phyloP scores from a whole-genome alignment of 2,329 filamentous ascomycete species.

The Pseudogymnoascus sp. region DNA sequence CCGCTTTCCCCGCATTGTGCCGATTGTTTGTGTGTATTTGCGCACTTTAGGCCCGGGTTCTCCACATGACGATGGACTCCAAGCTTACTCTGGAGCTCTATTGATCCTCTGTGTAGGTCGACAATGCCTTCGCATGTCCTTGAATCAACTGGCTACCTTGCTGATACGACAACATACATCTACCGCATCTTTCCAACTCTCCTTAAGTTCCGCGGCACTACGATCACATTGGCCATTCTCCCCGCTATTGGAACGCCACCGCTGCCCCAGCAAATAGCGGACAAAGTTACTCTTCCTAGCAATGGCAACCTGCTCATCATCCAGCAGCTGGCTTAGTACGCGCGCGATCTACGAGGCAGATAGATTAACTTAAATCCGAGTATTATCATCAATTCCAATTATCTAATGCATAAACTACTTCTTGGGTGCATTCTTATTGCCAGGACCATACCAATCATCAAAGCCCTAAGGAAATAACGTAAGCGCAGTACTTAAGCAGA shows the following conservation, averaged over 20 bases:
- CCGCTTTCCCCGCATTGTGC: neutral
- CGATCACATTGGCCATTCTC: no score
- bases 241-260: no score
- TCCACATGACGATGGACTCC: neutral
- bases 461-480: constrained; percentile 15
- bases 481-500: neutral
- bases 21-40: neutral
- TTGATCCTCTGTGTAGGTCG: neutral
- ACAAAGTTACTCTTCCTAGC: no score
- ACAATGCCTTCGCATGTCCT: neutral
- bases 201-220: no score
- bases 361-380: neutral
- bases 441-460: constrained; percentile 20
- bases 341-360: neutral
- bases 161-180: no score
- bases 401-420: neutral
- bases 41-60: neutral
- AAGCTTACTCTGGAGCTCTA: neutral
- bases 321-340: neutral
- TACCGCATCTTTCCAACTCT: no score
- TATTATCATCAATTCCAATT: neutral
- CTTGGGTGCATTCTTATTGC: neutral
- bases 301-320: neutral
- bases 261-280: no score
- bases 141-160: neutral